These are phyloP conservation scores for Cutaneotrichosporon spelunceum DNA, from an alignment of 1,284 basidiomycete species.

Conservation along the genomic window DNA sequence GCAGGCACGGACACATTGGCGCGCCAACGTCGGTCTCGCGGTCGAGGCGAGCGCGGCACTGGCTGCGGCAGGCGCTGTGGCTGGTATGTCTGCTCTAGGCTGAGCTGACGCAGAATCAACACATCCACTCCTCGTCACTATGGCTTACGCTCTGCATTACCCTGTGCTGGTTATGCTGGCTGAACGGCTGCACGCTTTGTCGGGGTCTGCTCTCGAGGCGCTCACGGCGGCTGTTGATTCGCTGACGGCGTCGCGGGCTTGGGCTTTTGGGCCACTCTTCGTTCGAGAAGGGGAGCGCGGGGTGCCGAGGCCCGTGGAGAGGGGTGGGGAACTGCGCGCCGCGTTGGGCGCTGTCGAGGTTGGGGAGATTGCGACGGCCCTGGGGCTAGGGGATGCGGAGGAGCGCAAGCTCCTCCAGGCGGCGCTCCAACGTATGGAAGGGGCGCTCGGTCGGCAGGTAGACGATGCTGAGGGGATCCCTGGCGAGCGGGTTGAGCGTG, in stretches of 20 bases:
- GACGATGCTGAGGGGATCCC: slow-evolving; percentile 5
- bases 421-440: slow-evolving; percentile 9
- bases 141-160: slow-evolving; percentile 15
- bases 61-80: slow-evolving; percentile 13
- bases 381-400: slow-evolving; percentile 1
- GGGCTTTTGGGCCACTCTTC: slow-evolving; percentile 17
- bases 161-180: slow-evolving; percentile 14
- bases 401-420: slow-evolving; percentile 5
- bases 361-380: neutral
- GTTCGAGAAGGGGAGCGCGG: slow-evolving; percentile 5
- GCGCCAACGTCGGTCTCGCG: slow-evolving; percentile 32
- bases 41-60: slow-evolving; percentile 30
- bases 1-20: slow-evolving; percentile 32
- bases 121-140: slow-evolving; percentile 14
- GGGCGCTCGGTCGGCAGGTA: slow-evolving; percentile 11
- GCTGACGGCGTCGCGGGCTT: slow-evolving; percentile 13
- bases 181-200: slow-evolving; percentile 2
- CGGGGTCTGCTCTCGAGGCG: neutral
- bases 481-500: slow-evolving; percentile 24
- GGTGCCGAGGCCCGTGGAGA: neutral
- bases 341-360: slow-evolving; percentile 3
- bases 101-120: slow-evolving; percentile 13
- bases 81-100: slow-evolving; percentile 19
- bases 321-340: slow-evolving; percentile 7
- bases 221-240: slow-evolving; percentile 8